Conservation (phyloP, 345 rosid genomes). For the Alliaria petiolata region DNA sequence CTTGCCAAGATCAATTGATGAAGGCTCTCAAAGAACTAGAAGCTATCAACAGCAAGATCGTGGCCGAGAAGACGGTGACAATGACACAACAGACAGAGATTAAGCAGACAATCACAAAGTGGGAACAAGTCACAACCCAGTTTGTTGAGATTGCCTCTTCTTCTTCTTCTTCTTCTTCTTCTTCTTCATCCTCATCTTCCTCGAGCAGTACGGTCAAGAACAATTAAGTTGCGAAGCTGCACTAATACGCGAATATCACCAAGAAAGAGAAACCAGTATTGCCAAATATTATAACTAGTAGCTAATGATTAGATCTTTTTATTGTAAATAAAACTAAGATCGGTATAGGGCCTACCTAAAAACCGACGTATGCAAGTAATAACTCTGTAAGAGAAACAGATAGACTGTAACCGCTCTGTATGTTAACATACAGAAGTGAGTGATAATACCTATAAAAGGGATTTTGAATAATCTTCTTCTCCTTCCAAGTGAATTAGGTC, state of each 20-base stretch:
- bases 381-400: conserved; percentile 14
- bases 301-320: neutral
- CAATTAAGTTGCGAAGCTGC: neutral
- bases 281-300: neutral
- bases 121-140: conserved; percentile 24
- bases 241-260: neutral
- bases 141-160: conserved; percentile 30
- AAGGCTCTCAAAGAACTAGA: conserved; percentile 6
- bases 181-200: neutral
- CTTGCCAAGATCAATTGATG: neutral
- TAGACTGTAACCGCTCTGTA: conserved; percentile 23
- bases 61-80: conserved; percentile 16
- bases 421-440: conserved; percentile 21
- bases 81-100: conserved; percentile 13
- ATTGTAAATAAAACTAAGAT: conserved; percentile 28
- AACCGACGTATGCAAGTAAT: conserved; percentile 16
- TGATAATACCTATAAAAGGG: conserved; percentile 10
- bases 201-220: neutral
- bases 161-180: conserved; percentile 1
- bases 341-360: conserved; percentile 11
- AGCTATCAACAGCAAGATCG: conserved; percentile 21
- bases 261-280: conserved; percentile 3
- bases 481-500: neutral
- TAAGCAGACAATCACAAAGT: conserved; percentile 23
- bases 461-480: conserved; percentile 15